A percentile compares a stretch with the other conserved stretches of the same genome.
Evolutionary conservation across 176 grass and related monocot genomes (phyloP).

Genomic region (Eleusine indica): DNA sequence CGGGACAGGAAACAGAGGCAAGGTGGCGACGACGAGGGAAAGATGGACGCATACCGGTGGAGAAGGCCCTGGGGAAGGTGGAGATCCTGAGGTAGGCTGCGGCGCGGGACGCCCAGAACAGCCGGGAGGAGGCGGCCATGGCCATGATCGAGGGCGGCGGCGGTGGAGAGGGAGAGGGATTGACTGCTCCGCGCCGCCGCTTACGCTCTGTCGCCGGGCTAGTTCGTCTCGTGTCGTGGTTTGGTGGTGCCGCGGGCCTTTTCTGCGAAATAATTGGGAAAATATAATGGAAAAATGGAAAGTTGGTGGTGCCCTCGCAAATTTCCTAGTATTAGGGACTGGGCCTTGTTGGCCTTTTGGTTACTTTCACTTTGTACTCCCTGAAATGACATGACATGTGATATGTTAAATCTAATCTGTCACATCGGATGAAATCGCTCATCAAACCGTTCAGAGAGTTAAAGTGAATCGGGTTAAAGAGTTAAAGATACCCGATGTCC

Average conservation of each 20-base stretch:
- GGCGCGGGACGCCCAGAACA: conserved; percentile 89
- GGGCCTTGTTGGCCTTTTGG: neutral
- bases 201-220: neutral
- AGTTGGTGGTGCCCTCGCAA: conserved; percentile 35
- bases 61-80: conserved; percentile 77
- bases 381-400: too few species aligned
- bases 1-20: neutral
- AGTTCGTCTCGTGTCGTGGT: conserved; percentile 11
- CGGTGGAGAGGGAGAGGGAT: neutral
- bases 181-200: conserved; percentile 37
- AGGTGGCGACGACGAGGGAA: neutral
- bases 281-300: conserved; percentile 23
- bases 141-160: conserved; percentile 22
- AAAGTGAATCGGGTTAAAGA: too few species aligned
- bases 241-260: conserved; percentile 31
- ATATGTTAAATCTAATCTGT: too few species aligned
- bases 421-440: too few species aligned
- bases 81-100: conserved; percentile 94
- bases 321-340: neutral
- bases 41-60: conserved; percentile 56
- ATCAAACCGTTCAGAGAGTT: too few species aligned
- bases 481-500: too few species aligned
- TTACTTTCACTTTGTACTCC: too few species aligned
- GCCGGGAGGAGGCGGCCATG: conserved; percentile 61
- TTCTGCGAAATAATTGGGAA: neutral